Base-by-base conservation (phyloP, 768 basidiomycete genomes). In the Nidularia pulvinata region DNA sequence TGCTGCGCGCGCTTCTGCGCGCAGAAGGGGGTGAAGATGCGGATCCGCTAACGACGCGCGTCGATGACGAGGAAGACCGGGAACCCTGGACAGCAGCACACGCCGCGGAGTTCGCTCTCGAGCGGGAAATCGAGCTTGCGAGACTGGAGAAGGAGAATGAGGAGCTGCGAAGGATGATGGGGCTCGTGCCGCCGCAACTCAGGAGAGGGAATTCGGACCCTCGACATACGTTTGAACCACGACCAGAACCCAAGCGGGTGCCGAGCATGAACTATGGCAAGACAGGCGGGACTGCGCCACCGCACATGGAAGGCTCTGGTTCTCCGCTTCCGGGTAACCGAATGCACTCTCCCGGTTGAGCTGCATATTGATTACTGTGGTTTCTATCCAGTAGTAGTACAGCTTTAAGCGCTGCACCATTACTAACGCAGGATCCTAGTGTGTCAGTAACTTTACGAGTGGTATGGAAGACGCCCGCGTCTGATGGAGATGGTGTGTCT, bases 141-240 rank as follows among this genome's bases (percentile, higher is more conserved):
- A 79, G 94, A 49, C 74, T 99, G 39, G 87, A 95, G 70, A 83
- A 79, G 59, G 96, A 99, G 76, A 98, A 99, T 65, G 80, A 83
- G 50, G 81, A 90, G 58, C 71, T 99, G 57, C 79, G 88, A 60
- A 77, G 84, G 53, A 73, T 98, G 75, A 67, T 93, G 55, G 85
- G 82, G 1, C 67, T 86, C 14, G 55, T 70, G 22, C 69, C 74
- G 6, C 61, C 63, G 13, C 67, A 66, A 33, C 59, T 60, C 25
- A 61, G 61, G 39, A 62, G 57, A 51, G 66, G 62, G 34, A 61
- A 42, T 37, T 61, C 51, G 30, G 62, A 65, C 42, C 16, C 44
- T 9, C 55, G 54, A 32, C 42, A 49, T n/a, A 52, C 59, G 39
- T 64, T 60, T 39, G 59, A 62, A n/a, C 59, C 55, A 33, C 57